Evolutionary conservation across 169 alveolate species (phyloP).

Genomic region (Miamiensis avidus): DNA sequence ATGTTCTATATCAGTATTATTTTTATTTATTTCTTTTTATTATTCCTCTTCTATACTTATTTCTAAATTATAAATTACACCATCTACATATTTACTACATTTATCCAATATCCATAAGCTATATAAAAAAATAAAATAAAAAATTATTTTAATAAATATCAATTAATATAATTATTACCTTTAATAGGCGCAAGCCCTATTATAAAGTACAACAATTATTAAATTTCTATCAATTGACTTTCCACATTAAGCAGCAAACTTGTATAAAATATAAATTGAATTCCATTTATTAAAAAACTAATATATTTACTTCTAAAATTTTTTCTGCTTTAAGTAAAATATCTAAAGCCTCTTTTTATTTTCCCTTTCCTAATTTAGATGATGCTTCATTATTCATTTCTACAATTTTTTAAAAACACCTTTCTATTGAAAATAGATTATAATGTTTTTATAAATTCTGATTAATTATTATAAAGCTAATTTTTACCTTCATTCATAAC

Average conservation of each 20-base stretch:
- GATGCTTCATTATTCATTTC: constrained; percentile 22
- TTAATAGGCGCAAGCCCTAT: constrained; percentile 48
- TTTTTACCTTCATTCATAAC: background rate
- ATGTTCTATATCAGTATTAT: background rate
- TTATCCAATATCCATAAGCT: constrained; percentile 44
- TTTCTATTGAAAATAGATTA: background rate
- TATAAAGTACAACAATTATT: constrained; percentile 41
- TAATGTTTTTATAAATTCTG: background rate
- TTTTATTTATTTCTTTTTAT: constrained; percentile 6
- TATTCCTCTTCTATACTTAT: constrained; percentile 45
- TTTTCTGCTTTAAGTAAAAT: constrained; percentile 30
- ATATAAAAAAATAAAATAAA: background rate
- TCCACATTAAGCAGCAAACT: constrained; percentile 49
- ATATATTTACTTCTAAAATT: constrained; percentile 33
- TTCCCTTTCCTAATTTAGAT: background rate
- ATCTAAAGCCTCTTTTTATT: constrained; percentile 40
- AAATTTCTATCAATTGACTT: constrained; percentile 40
- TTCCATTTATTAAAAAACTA: background rate
- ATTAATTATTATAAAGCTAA: too few relatives aligned
- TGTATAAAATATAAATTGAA: background rate
- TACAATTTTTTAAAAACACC: constrained; percentile 15
- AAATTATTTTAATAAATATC: background rate
- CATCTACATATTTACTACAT: constrained; percentile 47
- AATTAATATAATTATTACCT: constrained; percentile 23
- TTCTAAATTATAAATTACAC: constrained; percentile 45